Percentiles rank a stretch among this genome's conserved stretches.
Conservation (phyloP, 257 asterid genomes). For the Solanum lycopersicoides region DNA sequence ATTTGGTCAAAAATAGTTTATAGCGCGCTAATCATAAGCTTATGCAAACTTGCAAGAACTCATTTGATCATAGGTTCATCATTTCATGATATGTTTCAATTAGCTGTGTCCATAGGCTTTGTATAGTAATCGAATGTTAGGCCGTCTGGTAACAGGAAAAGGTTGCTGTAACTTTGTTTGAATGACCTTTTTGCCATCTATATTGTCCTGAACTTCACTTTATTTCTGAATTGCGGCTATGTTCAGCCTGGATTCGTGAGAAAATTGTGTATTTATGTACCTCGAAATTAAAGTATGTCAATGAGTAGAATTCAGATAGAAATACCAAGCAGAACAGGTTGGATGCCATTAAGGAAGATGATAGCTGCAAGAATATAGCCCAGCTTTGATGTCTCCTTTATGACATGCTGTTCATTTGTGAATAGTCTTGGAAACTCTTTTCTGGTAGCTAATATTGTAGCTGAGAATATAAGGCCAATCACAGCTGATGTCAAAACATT, state of each 20-base stretch:
- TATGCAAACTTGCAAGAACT: not conserved
- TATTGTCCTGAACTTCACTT: not conserved
- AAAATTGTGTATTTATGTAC: not conserved
- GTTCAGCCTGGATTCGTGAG: not conserved
- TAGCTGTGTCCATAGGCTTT: not conserved
- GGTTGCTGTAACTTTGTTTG: not conserved
- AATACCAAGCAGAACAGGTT: slow-evolving; percentile 23
- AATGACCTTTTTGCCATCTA: not conserved
- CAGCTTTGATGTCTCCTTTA: slow-evolving; percentile 8
- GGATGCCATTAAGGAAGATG: slow-evolving; percentile 22
- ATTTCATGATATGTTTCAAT: not conserved
- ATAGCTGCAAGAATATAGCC: slow-evolving; percentile 26
- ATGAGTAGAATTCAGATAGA: not conserved
- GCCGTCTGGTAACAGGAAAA: not conserved
- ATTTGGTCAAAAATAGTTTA: not conserved
- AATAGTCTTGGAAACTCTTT: slow-evolving; percentile 14
- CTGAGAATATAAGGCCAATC: slow-evolving; percentile 19
- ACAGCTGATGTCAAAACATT: slow-evolving; percentile 15
- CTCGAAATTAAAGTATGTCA: not conserved
- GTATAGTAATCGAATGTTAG: not conserved
- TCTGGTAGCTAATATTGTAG: slow-evolving; percentile 6
- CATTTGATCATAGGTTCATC: not conserved
- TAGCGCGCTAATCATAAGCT: not conserved
- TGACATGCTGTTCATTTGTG: slow-evolving; percentile 13
- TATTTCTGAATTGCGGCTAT: not conserved